Evolutionary conservation across 805 yeast species (phyloP).

Genomic region (Lipomyces sp.): DNA sequence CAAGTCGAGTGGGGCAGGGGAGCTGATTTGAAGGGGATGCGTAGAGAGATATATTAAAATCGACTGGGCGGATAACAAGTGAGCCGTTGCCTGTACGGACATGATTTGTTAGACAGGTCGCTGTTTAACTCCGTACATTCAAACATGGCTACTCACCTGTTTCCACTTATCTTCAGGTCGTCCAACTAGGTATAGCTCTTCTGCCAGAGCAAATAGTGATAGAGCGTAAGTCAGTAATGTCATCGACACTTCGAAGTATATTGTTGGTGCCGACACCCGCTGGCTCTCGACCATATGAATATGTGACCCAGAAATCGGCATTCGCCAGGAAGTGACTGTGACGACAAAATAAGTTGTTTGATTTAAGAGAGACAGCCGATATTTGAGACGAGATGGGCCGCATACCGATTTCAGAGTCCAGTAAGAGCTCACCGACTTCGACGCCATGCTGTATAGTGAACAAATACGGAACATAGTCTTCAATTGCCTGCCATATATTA

Average conservation of each 20-base stretch:
- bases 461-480: constrained; percentile 33
- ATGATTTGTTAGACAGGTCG: too few relatives aligned
- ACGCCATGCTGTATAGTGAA: constrained; percentile 29
- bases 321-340: constrained; percentile 33
- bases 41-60: constrained; percentile 30
- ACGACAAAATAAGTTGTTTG: not conserved
- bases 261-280: constrained; percentile 20
- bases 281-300: constrained; percentile 15
- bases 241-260: constrained; percentile 24
- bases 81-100: constrained; percentile 30
- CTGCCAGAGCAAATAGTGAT: constrained; percentile 20
- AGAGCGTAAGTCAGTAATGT: constrained; percentile 22
- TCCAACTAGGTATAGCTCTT: constrained; percentile 15
- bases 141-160: constrained; percentile 6
- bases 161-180: constrained; percentile 25
- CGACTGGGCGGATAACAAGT: constrained; percentile 32
- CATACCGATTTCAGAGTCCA: constrained; percentile 27
- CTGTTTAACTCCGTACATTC: not conserved
- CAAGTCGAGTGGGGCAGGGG: constrained; percentile 29
- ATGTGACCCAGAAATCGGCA: constrained; percentile 28
- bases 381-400: not conserved
- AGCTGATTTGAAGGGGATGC: constrained; percentile 18
- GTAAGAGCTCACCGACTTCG: constrained; percentile 22
- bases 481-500: constrained; percentile 26
- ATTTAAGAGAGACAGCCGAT: not conserved